Base-by-base conservation (phyloP, 768 basidiomycete species). In the Mycena kentingensis region DNA sequence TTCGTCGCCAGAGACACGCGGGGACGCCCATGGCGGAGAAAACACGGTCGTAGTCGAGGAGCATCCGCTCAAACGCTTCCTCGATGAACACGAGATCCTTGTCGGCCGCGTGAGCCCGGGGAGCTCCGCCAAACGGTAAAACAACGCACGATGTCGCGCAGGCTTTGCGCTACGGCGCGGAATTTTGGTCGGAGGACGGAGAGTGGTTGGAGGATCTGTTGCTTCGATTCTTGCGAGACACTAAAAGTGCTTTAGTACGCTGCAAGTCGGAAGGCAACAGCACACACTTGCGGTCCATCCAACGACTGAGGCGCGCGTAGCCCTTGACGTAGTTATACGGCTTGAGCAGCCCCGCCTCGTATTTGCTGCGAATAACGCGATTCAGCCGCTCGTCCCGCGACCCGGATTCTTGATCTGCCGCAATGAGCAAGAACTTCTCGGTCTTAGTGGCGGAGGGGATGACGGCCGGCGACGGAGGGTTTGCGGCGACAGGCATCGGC, bases 321-420 rank as follows among this genome's bases (percentile, higher is more conserved):
- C 96, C 96, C 64, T 94, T 94, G 44, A 94, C 93, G 60, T 98
- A 97, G 70, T 98, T 95, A 63, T 96, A 97, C 3, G 96, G 96
- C 64, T 92, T 94, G 58, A 98, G 72, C 36, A 98, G 69, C 0
- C 95, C 96, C 2, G 96, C 96, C 65, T 98, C 95, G 70, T 97
- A 98, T 71, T 98, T 98, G 63, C 90, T 93, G 60, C 89, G 82
- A 60, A 98, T 98, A 58, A 98, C 96, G 52, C 90, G 80, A 60
- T 87, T 90, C 45, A 98, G 71, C 1, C 95, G 84, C 60, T 96
- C 91, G 60, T 95, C 90, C 36, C 96, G 78, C 21, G 93, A 88
- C 0, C 95, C 95, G 1, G 88, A 82, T 48, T 89, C 90, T 63
- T 97, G 95, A 68, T 98, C 96, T 0, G 96, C 96, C 3, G 96